A percentile compares a stretch with the other conserved stretches of the same genome.
Conservation (phyloP, 176 grass and related monocot genomes). For the Cenchrus americanus region DNA sequence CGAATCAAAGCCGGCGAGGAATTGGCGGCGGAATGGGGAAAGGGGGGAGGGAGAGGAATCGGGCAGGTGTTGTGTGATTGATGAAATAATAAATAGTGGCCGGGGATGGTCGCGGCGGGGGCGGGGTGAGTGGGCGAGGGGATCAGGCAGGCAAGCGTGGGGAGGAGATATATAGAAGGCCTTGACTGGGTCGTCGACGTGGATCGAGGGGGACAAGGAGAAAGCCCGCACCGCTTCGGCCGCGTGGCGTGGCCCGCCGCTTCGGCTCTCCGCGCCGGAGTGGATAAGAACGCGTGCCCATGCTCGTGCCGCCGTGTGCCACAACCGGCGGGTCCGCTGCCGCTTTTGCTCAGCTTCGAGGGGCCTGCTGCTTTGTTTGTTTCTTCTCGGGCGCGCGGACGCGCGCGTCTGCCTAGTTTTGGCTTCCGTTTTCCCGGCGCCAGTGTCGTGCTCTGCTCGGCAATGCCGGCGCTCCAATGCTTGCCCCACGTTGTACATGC, state of each 20-base stretch:
- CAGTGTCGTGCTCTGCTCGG: too few species aligned
- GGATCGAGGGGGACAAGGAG: slow-evolving; percentile 26
- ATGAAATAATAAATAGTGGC: slow-evolving; percentile 23
- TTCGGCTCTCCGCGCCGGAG: slow-evolving; percentile 41
- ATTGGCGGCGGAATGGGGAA: neutral
- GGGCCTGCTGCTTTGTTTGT: neutral
- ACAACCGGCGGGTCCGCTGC: too few species aligned
- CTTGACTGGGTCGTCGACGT: slow-evolving; percentile 47
- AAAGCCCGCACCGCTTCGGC: slow-evolving; percentile 26
- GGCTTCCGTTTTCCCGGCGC: neutral
- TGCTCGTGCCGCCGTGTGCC: neutral
- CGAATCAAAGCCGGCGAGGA: neutral
- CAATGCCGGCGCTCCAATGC: too few species aligned
- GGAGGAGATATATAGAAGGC: slow-evolving; percentile 9
- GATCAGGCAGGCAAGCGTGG: neutral
- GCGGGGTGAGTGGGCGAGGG: neutral
- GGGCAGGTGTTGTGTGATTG: slow-evolving; percentile 7
- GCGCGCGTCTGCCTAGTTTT: neutral
- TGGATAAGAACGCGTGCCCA: slow-evolving; percentile 42
- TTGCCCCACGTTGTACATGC: neutral
- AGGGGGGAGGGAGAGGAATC: neutral
- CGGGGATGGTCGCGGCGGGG: neutral
- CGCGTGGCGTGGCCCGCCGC: slow-evolving; percentile 43
- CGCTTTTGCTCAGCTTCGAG: neutral
- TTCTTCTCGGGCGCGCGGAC: neutral